Conservation (phyloP, 176 grass and related monocot species). For the Melocanna baccifera region DNA sequence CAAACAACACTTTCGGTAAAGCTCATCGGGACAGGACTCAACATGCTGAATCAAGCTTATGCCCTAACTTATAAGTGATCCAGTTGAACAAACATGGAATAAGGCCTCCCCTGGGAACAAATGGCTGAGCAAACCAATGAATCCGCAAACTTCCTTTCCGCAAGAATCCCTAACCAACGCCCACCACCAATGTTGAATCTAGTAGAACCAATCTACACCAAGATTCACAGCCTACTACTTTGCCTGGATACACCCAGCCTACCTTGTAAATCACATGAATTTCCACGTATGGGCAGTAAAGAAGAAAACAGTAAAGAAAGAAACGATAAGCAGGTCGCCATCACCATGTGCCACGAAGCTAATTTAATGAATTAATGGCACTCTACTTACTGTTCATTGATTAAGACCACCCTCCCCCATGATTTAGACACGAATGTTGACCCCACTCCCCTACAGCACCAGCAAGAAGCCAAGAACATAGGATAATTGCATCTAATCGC, state of each 20-base stretch:
- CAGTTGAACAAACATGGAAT: neutral
- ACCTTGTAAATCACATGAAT: neutral
- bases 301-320: neutral
- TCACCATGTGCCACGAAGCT: neutral
- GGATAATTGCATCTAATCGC: neutral
- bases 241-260: neutral
- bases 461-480: neutral
- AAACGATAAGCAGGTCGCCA: neutral
- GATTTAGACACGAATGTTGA: neutral
- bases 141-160: neutral
- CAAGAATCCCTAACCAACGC: neutral
- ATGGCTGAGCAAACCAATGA: neutral
- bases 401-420: constrained; percentile 2
- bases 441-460: neutral
- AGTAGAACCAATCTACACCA: neutral
- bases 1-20: neutral
- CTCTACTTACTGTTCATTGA: neutral
- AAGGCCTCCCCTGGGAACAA: neutral
- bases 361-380: neutral
- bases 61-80: neutral
- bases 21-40: neutral
- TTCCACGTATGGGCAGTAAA: neutral
- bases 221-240: neutral
- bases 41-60: neutral
- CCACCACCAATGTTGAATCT: neutral